Conservation (phyloP, 2,329 filamentous ascomycete species). For the Neonectria sp. region DNA sequence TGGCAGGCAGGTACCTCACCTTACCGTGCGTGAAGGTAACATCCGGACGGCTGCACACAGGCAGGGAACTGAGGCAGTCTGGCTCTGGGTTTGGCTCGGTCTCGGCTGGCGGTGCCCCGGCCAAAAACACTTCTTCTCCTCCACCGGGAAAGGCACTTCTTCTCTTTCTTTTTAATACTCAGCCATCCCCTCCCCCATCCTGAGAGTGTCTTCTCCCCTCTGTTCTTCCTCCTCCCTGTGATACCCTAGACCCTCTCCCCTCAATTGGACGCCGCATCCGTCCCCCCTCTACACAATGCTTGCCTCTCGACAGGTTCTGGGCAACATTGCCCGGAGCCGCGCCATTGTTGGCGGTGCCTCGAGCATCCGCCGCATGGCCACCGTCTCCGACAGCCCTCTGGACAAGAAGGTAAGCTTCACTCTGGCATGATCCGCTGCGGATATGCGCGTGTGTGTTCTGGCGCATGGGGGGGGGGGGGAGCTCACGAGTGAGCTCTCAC, state of each 20-base stretch:
- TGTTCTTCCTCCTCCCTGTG: constrained; percentile 33
- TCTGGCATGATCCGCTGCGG: constrained; percentile 1
- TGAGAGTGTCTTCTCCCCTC: constrained; percentile 44
- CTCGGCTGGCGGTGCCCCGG: constrained; percentile 41
- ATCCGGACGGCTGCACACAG: constrained; percentile 33
- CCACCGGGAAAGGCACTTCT: constrained; percentile 41
- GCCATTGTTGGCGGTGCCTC: constrained; percentile 69
- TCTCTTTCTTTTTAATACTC: constrained; percentile 50
- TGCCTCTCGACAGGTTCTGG: constrained; percentile 80
- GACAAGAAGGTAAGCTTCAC: constrained; percentile 81
- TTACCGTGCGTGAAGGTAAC: constrained; percentile 35
- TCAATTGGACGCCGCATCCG: constrained; percentile 41
- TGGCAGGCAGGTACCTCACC: constrained; percentile 36
- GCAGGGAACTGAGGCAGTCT: constrained; percentile 10
- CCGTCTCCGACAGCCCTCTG: constrained; percentile 87
- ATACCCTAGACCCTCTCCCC: constrained; percentile 49
- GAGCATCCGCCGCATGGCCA: constrained; percentile 82
- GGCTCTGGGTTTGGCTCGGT: constrained; percentile 34
- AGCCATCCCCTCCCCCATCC: constrained; percentile 35
- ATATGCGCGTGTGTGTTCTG: background rate
- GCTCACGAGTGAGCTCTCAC: background rate
- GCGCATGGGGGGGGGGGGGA: constrained; percentile 5
- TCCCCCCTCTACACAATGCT: constrained; percentile 68
- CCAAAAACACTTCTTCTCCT: constrained; percentile 47
- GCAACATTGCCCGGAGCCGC: constrained; percentile 74